Base-by-base conservation (phyloP, 305 asterid genomes). In the Fraxinus angustifolia region DNA sequence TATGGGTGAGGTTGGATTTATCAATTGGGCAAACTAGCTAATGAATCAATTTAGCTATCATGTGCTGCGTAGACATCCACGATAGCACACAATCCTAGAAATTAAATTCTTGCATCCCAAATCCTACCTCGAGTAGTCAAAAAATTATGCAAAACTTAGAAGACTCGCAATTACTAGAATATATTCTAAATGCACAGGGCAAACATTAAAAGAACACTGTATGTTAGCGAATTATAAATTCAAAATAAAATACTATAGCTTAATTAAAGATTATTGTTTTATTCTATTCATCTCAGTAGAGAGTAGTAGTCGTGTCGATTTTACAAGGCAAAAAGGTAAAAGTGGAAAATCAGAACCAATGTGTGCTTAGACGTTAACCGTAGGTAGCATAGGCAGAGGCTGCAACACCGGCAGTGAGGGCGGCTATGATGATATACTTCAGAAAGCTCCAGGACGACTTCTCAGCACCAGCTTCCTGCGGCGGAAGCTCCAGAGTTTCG, bases 321-420 rank as follows among this genome's bases (percentile, higher is more conserved):
- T 62, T 33, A 62, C 33, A 8, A 26, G 72, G 72, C 7, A 23
- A 62, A 8, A 62, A 62, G 26, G 30, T 23, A 6, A 21, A 62
- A 21, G 16, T 3, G 16, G 31, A 23, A 62, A 62, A 2, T 23
- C 33, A 8, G 12, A 21, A 60, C 10, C 60, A 50, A 67, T 50
- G 68, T 17, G 42, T 10, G 16, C 36, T 70, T 34, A 76, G 56
- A 40, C 34, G 84, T 90, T 21, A 82, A 95, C 98, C 98, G 17
- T 91, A 91, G 28, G 97, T 82, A 65, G 97, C 98, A 83, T 92
- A 91, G 80, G 92, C 94, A 77, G 93, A 89, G 40, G 96, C 80
- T n/a, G 92, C 96, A 75, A 82, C 86, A 83, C 92, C 91, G 17
- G 94, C 96, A 3, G 94, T 90, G 70, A 92, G 35, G 2, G 92